Percentiles rank a stretch among this genome's conserved stretches.
Evolutionary conservation across 371 early-diverging fungal species (phyloP).

Genomic region (Saksenaea oblongispora): DNA sequence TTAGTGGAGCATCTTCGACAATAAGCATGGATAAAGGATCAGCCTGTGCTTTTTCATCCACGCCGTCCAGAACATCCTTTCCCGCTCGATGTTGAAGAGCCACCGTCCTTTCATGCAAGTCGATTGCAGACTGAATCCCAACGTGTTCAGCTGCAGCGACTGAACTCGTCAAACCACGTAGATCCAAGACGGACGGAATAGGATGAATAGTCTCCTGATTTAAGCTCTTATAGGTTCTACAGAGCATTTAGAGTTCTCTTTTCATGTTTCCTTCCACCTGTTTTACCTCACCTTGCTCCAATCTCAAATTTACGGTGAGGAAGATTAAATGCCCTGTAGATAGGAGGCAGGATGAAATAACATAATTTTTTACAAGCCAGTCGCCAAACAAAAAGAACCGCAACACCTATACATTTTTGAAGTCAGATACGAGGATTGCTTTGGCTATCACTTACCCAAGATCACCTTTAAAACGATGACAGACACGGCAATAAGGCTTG

Average conservation of each 20-base stretch:
- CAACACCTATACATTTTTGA: conserved; percentile 40
- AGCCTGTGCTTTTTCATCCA: conserved; percentile 15
- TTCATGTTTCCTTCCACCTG: background rate
- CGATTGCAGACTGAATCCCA: conserved; percentile 59
- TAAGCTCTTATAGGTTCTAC: conserved; percentile 61
- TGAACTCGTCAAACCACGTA: conserved; percentile 48
- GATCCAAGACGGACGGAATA: conserved; percentile 65
- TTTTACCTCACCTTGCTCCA: conserved; percentile 38
- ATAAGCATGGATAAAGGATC: conserved; percentile 41
- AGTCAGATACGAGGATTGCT: background rate
- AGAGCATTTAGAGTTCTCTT: background rate
- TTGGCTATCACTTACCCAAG: conserved; percentile 30
- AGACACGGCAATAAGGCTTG: conserved; percentile 26
- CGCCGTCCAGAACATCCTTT: conserved; percentile 18
- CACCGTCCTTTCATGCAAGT: conserved; percentile 52
- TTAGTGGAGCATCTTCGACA: conserved; percentile 55
- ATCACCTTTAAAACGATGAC: conserved; percentile 48
- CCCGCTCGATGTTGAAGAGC: conserved; percentile 44
- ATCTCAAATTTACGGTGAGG: conserved; percentile 62
- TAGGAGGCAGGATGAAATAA: conserved; percentile 60
- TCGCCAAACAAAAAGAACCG: conserved; percentile 66
- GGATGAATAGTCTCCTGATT: conserved; percentile 61
- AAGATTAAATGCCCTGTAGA: conserved; percentile 63
- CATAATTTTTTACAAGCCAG: conserved; percentile 59
- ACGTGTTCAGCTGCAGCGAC: conserved; percentile 52